Base-by-base conservation (phyloP, 2,329 filamentous ascomycete species). In the Pestalotiopsis sp. region DNA sequence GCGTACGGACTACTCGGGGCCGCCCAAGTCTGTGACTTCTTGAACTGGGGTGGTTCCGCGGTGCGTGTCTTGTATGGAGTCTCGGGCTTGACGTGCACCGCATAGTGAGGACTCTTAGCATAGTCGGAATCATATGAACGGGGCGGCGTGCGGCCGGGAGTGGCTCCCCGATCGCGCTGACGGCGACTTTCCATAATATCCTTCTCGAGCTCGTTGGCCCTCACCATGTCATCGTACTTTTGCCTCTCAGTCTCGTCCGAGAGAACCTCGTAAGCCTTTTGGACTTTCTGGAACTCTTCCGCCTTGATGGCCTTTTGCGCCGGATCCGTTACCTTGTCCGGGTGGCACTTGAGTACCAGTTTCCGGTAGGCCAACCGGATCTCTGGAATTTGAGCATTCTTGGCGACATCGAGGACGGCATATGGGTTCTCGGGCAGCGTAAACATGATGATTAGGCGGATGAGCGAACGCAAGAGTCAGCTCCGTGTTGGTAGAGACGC, bases 231-330 rank as follows among this genome's bases (percentile, higher is more conserved):
- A 80, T 98, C 94, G 79, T 98, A 97, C 72, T 90, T 89, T 68
- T 83, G 80, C 68, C 93, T 86, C 76, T 91, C 89, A 6, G 82
- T 84, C 35, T 95, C 92, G 76, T 98, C 91, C 75, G 89, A 92
- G 69, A 99, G 88, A 38, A 96, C 85, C 80, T 98, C 96, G 80
- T 97, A 99, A 64, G 96, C 94, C 74, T 94, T 89, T 79, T 98
- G 94, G 40, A 98, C 93, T 77, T 89, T 90, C 80, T 98, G 94
- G 76, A 98, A 99, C 80, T 97, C 91, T 73, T 94, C 91, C 73
- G 92, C 89, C 79, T 94, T 97, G 73, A 89, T 83, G 68, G 89
- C 88, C 80, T 96, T 97, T 74, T 92, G 83, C 17, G 88, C 84
- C 65, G 91, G 89, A 75, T 97, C 88, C 72, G 94, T 91, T 70